phyloP scores from a whole-genome alignment of 2,329 filamentous ascomycete species.

The Trichoderma gracile region DNA sequence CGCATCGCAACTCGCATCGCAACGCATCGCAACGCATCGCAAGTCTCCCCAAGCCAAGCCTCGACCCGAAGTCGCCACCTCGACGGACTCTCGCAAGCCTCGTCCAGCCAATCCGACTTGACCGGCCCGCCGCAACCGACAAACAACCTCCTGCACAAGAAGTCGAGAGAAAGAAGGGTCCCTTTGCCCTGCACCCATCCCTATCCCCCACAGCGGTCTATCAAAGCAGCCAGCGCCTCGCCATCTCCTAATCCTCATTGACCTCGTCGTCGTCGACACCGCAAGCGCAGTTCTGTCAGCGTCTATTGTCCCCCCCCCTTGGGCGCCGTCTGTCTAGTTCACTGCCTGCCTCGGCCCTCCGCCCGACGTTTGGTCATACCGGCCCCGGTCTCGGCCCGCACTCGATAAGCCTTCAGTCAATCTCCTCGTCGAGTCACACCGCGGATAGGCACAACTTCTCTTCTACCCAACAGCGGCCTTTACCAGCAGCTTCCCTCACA shows the following conservation, averaged over 20 bases:
- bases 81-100: conserved; percentile 27
- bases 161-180: conserved; percentile 40
- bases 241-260: neutral
- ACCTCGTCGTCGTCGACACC: neutral
- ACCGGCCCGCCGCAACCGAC: conserved; percentile 29
- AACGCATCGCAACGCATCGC: neutral
- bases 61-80: conserved; percentile 32
- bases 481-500: conserved; percentile 26
- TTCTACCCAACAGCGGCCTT: conserved; percentile 28
- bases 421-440: conserved; percentile 16
- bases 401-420: conserved; percentile 10
- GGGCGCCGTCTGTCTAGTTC: neutral
- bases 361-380: conserved; percentile 20
- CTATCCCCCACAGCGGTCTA: neutral
- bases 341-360: conserved; percentile 8
- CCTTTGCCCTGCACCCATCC: conserved; percentile 21
- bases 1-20: neutral
- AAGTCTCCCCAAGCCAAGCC: conserved; percentile 19
- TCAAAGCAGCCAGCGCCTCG: neutral
- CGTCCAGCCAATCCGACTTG: conserved; percentile 9
- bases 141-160: conserved; percentile 22
- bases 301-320: neutral
- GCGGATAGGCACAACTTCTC: conserved; percentile 26
- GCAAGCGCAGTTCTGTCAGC: neutral
- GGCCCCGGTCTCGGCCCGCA: conserved; percentile 26